Evolutionary conservation across 164 flowering plant species (phyloP), one percentile per base, ranked within the genome.

Genomic region (Akebia trifoliata): DNA sequence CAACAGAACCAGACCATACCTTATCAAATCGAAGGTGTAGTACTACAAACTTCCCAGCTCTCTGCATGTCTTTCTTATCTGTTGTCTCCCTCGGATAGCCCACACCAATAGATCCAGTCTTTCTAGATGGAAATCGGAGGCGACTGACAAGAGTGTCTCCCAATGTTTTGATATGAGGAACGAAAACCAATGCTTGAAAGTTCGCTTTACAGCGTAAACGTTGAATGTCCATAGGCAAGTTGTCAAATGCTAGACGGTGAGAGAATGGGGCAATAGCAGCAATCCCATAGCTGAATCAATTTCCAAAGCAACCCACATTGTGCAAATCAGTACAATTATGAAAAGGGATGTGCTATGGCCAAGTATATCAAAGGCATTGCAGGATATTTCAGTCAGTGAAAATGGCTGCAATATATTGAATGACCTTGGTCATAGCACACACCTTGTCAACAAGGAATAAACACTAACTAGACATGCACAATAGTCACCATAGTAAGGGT

Each of bases 201-300:
- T 90, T 90, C 61, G 83, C 97, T 75, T 94, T 94, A 63, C 99
- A 94, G 3, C 99, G 90, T 39, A 90, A 71, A 8, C 81, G 82
- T 60, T 94, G 97, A 68, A 94, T 76, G 21, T 94, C 85, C 73
- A 52, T 47, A 2, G 97, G 85, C 85, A 94, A 62, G 73, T 79
- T 80, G 61, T 94, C 90, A 71, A 94, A 94, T 54, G 95, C 79
- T 59, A 94, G 68, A 11, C 99, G 99, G 66, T 94, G 99, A 44
- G 99, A 94, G 76, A 94, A 94, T 30, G 99, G 99, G 24, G 99
- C 68, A 63, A 94, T 82, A 17, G 99, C 97, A 69, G 99, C 96
- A 69, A 94, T 79, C 25, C 93, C 97, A 65, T 84, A 81, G 53
- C 97, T 93, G 81, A 14, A 71, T 15, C 55, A 65, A n/a, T n/a